A percentile compares a stretch with the other conserved stretches of the same genome.
Evolutionary conservation across 2,329 filamentous ascomycete genomes (phyloP).

Genomic region (Hypoxylon sp.): DNA sequence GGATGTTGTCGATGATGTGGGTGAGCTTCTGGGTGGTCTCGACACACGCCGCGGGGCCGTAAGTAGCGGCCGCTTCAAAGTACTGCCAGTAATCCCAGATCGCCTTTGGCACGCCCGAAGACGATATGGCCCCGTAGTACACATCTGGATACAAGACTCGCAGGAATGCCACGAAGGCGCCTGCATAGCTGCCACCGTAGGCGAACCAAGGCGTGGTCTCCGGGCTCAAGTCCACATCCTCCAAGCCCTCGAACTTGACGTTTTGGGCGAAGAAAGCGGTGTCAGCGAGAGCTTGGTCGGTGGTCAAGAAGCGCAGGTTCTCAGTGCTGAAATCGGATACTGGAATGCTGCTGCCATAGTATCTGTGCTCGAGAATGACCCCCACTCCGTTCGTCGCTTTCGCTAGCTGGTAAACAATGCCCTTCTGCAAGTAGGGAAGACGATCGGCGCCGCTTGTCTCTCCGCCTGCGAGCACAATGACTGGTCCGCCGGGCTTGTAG

Average conservation of each 20-base stretch:
- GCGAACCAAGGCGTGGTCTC: slow-evolving; percentile 74
- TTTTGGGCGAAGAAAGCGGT: slow-evolving; percentile 81
- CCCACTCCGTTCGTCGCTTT: slow-evolving; percentile 77
- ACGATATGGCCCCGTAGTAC: slow-evolving; percentile 82
- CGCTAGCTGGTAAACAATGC: slow-evolving; percentile 75
- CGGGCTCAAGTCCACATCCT: slow-evolving; percentile 72
- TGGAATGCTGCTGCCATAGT: slow-evolving; percentile 82
- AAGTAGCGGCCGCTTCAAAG: slow-evolving; percentile 60
- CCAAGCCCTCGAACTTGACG: slow-evolving; percentile 74
- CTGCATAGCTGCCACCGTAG: slow-evolving; percentile 87
- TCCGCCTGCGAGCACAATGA: slow-evolving; percentile 78
- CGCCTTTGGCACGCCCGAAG: slow-evolving; percentile 79
- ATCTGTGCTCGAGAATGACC: slow-evolving; percentile 85
- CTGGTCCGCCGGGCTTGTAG: slow-evolving; percentile 80
- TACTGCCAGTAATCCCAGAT: slow-evolving; percentile 80
- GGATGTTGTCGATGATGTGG: slow-evolving; percentile 60
- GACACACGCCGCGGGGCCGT: slow-evolving; percentile 68
- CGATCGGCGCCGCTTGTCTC: slow-evolving; percentile 72
- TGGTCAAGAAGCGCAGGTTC: slow-evolving; percentile 82
- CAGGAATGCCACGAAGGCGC: slow-evolving; percentile 79
- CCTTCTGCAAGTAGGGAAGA: slow-evolving; percentile 77
- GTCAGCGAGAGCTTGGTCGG: slow-evolving; percentile 83
- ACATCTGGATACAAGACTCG: slow-evolving; percentile 79
- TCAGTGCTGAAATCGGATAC: slow-evolving; percentile 69
- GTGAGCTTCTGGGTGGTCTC: slow-evolving; percentile 66